Evolutionary conservation across 768 basidiomycete species (phyloP), one percentile per base, ranked within the genome.

Genomic region (Lactarius evosmus): DNA sequence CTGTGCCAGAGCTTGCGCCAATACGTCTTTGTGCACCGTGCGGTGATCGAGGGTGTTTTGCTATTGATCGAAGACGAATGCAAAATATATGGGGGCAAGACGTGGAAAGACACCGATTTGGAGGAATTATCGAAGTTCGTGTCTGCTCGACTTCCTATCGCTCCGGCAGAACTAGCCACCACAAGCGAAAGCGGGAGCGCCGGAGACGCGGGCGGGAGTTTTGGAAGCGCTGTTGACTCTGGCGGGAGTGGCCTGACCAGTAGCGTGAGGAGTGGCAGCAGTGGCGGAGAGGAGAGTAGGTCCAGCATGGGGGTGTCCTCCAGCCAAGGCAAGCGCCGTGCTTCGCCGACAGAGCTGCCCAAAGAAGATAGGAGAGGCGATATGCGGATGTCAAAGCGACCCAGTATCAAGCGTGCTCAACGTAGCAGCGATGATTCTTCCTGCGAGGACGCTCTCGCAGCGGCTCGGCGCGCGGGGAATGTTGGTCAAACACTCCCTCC

Each of bases 1-100:
- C 76, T 97, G 66, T 96, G 95, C 72, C 95, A 96, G 78, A 96
- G 91, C 74, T 76, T 95, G 71, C 79, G 95, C 62, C 96, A 98
- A 76, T 98, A 95, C 71, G 88, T 95, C 22, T 98, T 95, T 75
- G 91, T 94, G 40, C 92, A 97, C 72, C 85, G 88, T 33, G 93
- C 87, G 19, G 79, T 95, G 61, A 82, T 94, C 62, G 90, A 92
- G 74, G 92, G 93, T 7, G 83, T 88, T 17, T 74, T 94, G 75
- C 80, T 83, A 80, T 78, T 93, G 19, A 80, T 88, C 52, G 91
- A 93, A 67, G 88, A 92, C 73, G 85, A 88, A 75, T 79, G 76
- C 62, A 78, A 78, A 70, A 58, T 73, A 50, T 74, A 75, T 72
- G 72, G 14, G 3, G 46, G 69, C 29, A 72, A 70, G 50, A 19